Percentiles rank a stretch among this genome's conserved stretches.
phyloP scores from a whole-genome alignment of 2,329 filamentous ascomycete genomes.

The Fusarium duplospermum region DNA sequence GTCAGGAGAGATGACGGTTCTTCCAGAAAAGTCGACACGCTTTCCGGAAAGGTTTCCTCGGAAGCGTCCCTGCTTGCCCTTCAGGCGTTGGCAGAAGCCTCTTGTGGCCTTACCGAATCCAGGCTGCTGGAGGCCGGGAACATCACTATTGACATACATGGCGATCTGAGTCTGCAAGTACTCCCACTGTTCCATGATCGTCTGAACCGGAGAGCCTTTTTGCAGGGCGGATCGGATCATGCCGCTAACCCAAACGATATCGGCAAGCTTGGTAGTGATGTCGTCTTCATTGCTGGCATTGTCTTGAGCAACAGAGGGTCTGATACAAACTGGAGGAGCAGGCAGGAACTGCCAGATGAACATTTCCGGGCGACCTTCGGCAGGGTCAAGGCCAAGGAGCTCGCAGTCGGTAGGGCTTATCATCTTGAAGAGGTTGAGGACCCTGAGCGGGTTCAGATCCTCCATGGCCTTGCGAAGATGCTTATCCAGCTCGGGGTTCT shows the following conservation, averaged over 20 bases:
- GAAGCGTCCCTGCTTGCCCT: conserved; percentile 97
- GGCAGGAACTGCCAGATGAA: conserved; percentile 98
- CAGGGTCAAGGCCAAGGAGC: conserved; percentile 86
- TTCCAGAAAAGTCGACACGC: conserved; percentile 96
- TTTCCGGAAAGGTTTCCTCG: conserved; percentile 97
- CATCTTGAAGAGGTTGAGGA: conserved; percentile 90
- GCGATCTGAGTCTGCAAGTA: conserved; percentile 95
- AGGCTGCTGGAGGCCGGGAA: conserved; percentile 90
- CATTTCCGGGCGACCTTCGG: conserved; percentile 91
- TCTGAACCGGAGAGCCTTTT: conserved; percentile 85
- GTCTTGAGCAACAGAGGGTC: conserved; percentile 94
- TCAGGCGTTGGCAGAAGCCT: conserved; percentile 93
- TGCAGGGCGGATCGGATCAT: conserved; percentile 85
- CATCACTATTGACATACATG: conserved; percentile 97
- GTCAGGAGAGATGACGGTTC: conserved; percentile 97
- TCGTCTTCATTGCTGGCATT: conserved; percentile 96
- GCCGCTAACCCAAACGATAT: conserved; percentile 93
- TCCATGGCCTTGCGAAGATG: conserved; percentile 93
- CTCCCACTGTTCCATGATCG: conserved; percentile 98
- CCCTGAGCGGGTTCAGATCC: conserved; percentile 89
- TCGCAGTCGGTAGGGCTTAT: conserved; percentile 90
- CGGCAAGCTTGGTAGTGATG: conserved; percentile 94
- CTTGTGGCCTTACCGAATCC: conserved; percentile 89
- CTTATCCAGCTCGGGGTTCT: conserved; percentile 87
- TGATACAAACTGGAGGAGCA: conserved; percentile 91